Base-by-base conservation (phyloP, 2,329 filamentous ascomycete species). In the Sclerotinia nivalis region DNA sequence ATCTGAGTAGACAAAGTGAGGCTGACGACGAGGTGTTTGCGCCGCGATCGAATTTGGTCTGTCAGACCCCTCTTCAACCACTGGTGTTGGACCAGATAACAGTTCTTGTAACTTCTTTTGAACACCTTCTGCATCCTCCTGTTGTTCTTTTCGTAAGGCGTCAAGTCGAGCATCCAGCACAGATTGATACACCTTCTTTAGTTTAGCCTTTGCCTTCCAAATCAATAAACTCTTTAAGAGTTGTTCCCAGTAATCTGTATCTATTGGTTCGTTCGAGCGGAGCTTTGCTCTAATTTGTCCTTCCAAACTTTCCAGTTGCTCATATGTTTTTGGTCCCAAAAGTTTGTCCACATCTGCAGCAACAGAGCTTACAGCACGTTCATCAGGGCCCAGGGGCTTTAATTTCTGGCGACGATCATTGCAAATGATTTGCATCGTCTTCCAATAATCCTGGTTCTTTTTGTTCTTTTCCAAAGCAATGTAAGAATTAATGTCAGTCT, bases 201-300 rank as follows among this genome's bases (percentile, higher is more conserved):
- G 82, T 79, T 91, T 93, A 2, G 93, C 93, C 79, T 92, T 93
- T 47, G 96, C 93, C 82, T 98, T 98, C 89, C 93, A 97, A 1
- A 97, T 89, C 9, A 91, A 84, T 72, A 99, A 83, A 78, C 90
- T 96, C 74, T 90, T 89, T 72, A 99, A 84, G 22, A 99, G 84
- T 78, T 97, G 93, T 78, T 97, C 93, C 96, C 96, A 99, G 80
- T 98, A 99, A 81, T 99, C 96, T 2, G 92, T 93, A 80, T 99
- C 96, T 74, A 99, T 95, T 52, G 75, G 74, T 77, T 97, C 94
- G 78, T 97, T 90, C 10, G 93, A 96, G 66, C 89, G 86, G 61
- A 99, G 83, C 82, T 99, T 99, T 22, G 85, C 84, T 78, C 89
- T 89, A 79, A 99, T 96, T 82, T 98, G 94, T 73, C 85, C 87